Evolutionary conservation across 441 rosid genomes (phyloP), one percentile per base, ranked within the genome.

Genomic region (Capsella rubella): DNA sequence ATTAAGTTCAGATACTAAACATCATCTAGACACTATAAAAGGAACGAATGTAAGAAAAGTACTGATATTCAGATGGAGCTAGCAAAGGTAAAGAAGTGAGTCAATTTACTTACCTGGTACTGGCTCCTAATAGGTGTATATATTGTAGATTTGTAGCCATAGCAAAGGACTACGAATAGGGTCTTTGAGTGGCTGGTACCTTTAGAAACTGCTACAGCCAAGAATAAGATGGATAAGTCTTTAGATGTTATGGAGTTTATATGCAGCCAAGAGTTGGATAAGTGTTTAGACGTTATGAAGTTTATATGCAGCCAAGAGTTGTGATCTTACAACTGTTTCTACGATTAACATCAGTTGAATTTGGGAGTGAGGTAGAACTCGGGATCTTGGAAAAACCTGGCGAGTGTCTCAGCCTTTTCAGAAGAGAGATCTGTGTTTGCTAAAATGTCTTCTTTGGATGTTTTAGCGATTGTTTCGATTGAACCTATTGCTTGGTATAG

Each of bases 401-500:
- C 43, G 67, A 95, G 78, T 29, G 14, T 82, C 56, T 86, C 91
- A 39, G 93, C 95, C 80, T 95, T 95, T 34, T 89, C 89, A 25
- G 86, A 81, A 29, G 96, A 95, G 53, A 90, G 96, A 78, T 95
- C 98, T 4, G 97, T 92, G 78, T 82, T 88, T 65, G 88, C 92
- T 75, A 92, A 34, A 65, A 95, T 85, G 49, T 66, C 65, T 76
- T 86, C 90, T 85, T 86, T 88, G 11, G 96, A 84, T 77, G 96
- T 88, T 79, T 87, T 95, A 13, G 91, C 90, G 31, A 91, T 85
- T 28, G 96, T 88, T 79, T 90, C 93, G 11, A 95, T 84, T 6
- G 99, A 95, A 47, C 99, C 99, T 70, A 92, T 86, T 28, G 94
- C 90, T 81, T 88, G 97, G 84, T 82, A 85, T 13, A 95, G 92